A percentile compares a stretch with the other conserved stretches of the same genome.
Conservation (phyloP, 768 basidiomycete genomes). For the Lactarius indigo region DNA sequence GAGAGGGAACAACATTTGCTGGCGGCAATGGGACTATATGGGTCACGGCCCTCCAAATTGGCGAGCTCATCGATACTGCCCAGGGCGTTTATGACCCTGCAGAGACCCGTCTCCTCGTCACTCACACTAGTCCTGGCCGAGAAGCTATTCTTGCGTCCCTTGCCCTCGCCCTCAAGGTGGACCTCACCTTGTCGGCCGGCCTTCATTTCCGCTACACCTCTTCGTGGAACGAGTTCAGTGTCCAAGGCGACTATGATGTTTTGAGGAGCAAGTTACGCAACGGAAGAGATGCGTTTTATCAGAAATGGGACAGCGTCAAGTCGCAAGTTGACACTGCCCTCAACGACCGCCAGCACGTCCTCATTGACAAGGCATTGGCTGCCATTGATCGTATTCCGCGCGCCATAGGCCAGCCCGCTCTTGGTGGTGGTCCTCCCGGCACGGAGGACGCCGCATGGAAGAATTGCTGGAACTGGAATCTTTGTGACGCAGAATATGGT, state of each 20-base stretch:
- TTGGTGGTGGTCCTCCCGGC: conserved; percentile 40
- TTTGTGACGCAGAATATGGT: conserved; percentile 94
- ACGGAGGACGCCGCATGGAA: conserved; percentile 95
- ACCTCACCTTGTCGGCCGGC: conserved; percentile 90
- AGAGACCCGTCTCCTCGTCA: conserved; percentile 91
- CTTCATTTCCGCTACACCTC: conserved; percentile 97
- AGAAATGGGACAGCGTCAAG: conserved; percentile 93
- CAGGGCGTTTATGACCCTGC: conserved; percentile 88
- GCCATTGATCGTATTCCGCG: conserved; percentile 80
- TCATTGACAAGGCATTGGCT: conserved; percentile 84
- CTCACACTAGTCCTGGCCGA: conserved; percentile 88
- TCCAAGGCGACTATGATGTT: conserved; percentile 84
- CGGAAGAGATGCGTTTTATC: conserved; percentile 81
- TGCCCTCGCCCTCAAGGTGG: conserved; percentile 86
- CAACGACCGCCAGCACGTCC: conserved; percentile 82
- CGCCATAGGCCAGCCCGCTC: conserved; percentile 42
- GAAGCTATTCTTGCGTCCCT: conserved; percentile 93
- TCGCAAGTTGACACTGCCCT: conserved; percentile 86
- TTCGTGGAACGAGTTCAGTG: conserved; percentile 95
- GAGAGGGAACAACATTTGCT: conserved; percentile 95
- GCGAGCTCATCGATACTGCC: conserved; percentile 96
- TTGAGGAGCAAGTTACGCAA: conserved; percentile 75
- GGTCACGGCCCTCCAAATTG: conserved; percentile 96
- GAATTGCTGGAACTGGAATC: conserved; percentile 99
- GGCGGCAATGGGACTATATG: conserved; percentile 99